These are phyloP conservation scores for Trichophyton schoenleinii DNA, from an alignment of 2,329 filamentous ascomycete species.

Conservation along the genomic window DNA sequence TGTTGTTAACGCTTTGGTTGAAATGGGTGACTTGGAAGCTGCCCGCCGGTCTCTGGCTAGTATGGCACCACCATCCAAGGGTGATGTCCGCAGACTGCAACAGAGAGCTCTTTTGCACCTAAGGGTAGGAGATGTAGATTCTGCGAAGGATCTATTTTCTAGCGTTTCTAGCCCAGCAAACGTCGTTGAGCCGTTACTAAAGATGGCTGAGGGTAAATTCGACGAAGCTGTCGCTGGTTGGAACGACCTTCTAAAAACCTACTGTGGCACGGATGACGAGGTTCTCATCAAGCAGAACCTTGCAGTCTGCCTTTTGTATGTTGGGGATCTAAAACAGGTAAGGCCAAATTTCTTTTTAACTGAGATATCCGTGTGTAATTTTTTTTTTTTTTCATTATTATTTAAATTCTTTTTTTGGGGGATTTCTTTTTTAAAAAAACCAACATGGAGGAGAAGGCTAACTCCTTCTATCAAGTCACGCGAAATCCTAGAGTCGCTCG, in stretches of 20 bases:
- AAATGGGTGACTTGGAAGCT: constrained; percentile 73
- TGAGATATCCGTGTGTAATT: background rate
- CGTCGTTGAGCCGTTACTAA: constrained; percentile 48
- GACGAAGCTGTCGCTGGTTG: constrained; percentile 51
- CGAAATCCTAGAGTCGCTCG: constrained; percentile 52
- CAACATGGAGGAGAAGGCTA: background rate
- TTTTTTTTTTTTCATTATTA: background rate
- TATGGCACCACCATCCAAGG: constrained; percentile 31
- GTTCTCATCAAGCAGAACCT: constrained; percentile 70
- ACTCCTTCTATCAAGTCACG: constrained; percentile 41
- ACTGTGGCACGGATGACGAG: constrained; percentile 37
- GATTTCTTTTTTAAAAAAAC: background rate
- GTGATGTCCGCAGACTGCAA: constrained; percentile 23
- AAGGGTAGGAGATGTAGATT: constrained; percentile 61
- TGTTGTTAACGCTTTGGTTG: constrained; percentile 41
- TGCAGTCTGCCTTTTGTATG: constrained; percentile 73
- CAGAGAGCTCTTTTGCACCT: constrained; percentile 57
- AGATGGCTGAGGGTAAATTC: constrained; percentile 68
- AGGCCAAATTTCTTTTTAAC: constrained; percentile 13
- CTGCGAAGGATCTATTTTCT: constrained; percentile 47
- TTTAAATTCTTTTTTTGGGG: too few relatives aligned
- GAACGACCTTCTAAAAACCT: constrained; percentile 38
- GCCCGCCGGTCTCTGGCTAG: constrained; percentile 60
- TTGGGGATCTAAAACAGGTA: constrained; percentile 61
- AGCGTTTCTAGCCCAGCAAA: constrained; percentile 17